A percentile compares a stretch with the other conserved stretches of the same genome.
These are phyloP conservation scores for Plasmodium vinckei DNA, from an alignment of 169 alveolate species.

Conservation along the genomic window DNA sequence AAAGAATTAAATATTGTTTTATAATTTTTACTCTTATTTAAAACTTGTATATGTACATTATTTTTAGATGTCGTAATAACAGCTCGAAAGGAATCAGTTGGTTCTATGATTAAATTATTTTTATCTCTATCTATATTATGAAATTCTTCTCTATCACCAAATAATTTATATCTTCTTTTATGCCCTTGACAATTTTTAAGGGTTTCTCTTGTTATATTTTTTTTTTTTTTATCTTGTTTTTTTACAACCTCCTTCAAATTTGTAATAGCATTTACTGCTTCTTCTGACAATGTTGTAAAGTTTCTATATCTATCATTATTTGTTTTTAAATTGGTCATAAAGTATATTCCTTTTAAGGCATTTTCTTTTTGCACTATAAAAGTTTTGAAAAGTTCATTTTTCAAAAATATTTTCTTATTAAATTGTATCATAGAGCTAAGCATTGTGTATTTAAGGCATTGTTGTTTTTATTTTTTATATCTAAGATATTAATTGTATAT, in stretches of 20 bases:
- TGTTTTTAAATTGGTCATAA: slow-evolving; percentile 5
- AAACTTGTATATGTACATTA: slow-evolving; percentile 89
- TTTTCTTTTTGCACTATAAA: background rate
- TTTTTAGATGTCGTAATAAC: slow-evolving; percentile 88
- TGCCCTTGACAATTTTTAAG: slow-evolving; percentile 77
- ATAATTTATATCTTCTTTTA: slow-evolving; percentile 60
- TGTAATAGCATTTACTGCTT: slow-evolving; percentile 76
- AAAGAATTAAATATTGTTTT: slow-evolving; percentile 87
- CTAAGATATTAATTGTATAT: background rate
- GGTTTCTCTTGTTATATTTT: slow-evolving; percentile 74
- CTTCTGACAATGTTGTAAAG: slow-evolving; percentile 62
- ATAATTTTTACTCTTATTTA: slow-evolving; percentile 85
- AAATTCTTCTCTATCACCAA: slow-evolving; percentile 84
- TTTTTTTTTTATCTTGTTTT: slow-evolving; percentile 70
- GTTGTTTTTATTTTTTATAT: background rate
- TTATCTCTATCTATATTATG: slow-evolving; percentile 90
- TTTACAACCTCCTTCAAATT: slow-evolving; percentile 71
- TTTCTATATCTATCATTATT: background rate
- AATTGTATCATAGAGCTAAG: background rate
- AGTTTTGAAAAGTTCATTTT: background rate
- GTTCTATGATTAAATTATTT: slow-evolving; percentile 87
- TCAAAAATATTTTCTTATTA: background rate
- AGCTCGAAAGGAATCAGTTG: slow-evolving; percentile 88
- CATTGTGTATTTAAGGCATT: background rate
- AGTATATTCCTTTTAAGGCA: background rate